Base-by-base conservation (phyloP, 345 rosid genomes). In the Salix brachista region DNA sequence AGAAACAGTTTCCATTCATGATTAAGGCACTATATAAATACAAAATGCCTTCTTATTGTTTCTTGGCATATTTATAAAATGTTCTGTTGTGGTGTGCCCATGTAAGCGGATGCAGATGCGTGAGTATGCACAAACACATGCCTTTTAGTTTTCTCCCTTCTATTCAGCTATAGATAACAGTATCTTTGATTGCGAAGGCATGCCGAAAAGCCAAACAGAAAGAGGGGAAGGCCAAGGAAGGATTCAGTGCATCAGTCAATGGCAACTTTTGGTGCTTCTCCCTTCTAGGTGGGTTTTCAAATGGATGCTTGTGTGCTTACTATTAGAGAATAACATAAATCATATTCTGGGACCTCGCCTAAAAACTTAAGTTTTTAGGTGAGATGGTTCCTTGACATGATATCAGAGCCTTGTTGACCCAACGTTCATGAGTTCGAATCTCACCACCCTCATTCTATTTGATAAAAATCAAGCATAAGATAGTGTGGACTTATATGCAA, bases 181-280 rank as follows among this genome's bases (percentile, higher is more conserved):
- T 30, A 65, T 3, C 19, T n/a, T n/a, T 58, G 5, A 60, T 32
- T 25, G 10, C 69, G 69, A 70, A 36, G 82, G 74, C 44, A 28
- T 18, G 65, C 46, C 0, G 73, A 21, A 61, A 58, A 12, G 41
- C 75, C 10, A 39, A 69, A 69, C 23, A 41, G 65, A 5, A 62
- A 68, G 66, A 61, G 71, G 37, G 75, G 78, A 42, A 70, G 82
- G 58, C 82, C 82, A 1, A 62, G 50, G 39, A 78, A 54, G 58
- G 70, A 18, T 52, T 52, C 34, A 69, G 65, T 52, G 26, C 67
- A 28, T 6, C 30, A 12, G 23, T 23, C 28, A 50, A 74, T 10
- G 82, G 30, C 26, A 69, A 50, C 9, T 8, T 25, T 46, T 32
- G 73, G 78, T 37, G 39, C 52, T 13, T 61, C 44, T 19, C 58